Percentiles rank a stretch among this genome's conserved stretches.
These are phyloP conservation scores for Melastoma malabathricum DNA, from an alignment of 345 rosid species.

Conservation along the genomic window DNA sequence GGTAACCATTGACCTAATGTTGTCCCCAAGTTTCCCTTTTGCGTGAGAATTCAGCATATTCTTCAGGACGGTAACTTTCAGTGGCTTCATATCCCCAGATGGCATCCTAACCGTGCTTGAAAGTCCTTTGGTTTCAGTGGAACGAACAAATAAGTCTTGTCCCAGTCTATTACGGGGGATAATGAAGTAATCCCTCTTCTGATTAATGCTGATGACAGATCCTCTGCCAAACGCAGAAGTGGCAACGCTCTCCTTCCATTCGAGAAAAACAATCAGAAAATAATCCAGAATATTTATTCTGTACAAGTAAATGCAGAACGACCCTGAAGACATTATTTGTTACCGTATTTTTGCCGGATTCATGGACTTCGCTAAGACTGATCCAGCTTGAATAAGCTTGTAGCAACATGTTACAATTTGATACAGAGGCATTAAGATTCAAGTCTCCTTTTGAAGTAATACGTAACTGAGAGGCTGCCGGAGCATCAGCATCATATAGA, in stretches of 20 bases:
- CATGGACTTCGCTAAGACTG: constrained; percentile 48
- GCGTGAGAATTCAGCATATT: constrained; percentile 81
- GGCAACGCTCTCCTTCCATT: constrained; percentile 34
- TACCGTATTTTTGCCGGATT: constrained; percentile 30
- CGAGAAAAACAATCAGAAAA: constrained; percentile 5
- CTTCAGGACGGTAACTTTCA: constrained; percentile 80
- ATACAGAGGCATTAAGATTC: constrained; percentile 72
- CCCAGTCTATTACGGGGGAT: constrained; percentile 92
- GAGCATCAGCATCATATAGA: constrained; percentile 60
- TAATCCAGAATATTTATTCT: neutral
- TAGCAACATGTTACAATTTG: constrained; percentile 79
- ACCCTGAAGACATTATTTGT: neutral
- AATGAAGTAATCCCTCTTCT: constrained; percentile 61
- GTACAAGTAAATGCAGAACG: neutral
- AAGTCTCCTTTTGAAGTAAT: constrained; percentile 60
- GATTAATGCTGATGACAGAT: constrained; percentile 56
- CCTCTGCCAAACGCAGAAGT: constrained; percentile 35
- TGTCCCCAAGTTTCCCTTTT: constrained; percentile 36
- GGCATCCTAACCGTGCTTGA: constrained; percentile 61
- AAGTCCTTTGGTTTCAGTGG: constrained; percentile 47
- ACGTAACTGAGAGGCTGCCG: constrained; percentile 77
- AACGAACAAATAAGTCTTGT: constrained; percentile 74
- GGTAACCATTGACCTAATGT: constrained; percentile 56
- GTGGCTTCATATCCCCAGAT: constrained; percentile 73
- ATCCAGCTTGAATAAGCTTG: constrained; percentile 99